These are phyloP conservation scores for Candida manassasensis DNA, from an alignment of 805 yeast species.

Conservation along the genomic window DNA sequence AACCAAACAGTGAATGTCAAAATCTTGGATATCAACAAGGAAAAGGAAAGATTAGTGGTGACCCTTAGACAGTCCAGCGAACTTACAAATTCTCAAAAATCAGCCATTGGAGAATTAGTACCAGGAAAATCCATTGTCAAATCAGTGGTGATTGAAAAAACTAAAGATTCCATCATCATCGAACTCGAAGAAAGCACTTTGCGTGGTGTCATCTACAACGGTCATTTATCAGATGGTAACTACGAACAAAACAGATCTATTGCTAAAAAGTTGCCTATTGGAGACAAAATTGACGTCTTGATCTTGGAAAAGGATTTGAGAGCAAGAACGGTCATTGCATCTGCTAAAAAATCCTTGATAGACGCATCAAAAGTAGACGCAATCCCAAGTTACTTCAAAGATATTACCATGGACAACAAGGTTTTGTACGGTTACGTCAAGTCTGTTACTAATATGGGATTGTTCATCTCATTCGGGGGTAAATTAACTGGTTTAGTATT, in stretches of 20 bases:
- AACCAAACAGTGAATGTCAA: slow-evolving; percentile 82
- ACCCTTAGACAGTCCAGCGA: slow-evolving; percentile 67
- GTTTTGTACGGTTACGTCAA: slow-evolving; percentile 69
- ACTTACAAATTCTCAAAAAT: slow-evolving; percentile 42
- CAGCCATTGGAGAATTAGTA: slow-evolving; percentile 42
- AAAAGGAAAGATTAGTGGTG: slow-evolving; percentile 55
- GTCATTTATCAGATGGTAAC: slow-evolving; percentile 75
- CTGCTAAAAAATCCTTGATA: slow-evolving; percentile 64
- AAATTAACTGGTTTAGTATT: slow-evolving; percentile 78
- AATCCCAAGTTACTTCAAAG: slow-evolving; percentile 59
- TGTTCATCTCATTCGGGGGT: slow-evolving; percentile 79
- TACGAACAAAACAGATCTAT: slow-evolving; percentile 66
- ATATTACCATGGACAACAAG: slow-evolving; percentile 42
- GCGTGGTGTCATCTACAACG: slow-evolving; percentile 67
- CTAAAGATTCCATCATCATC: slow-evolving; percentile 66
- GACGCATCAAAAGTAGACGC: slow-evolving; percentile 50
- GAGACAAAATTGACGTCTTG: slow-evolving; percentile 56
- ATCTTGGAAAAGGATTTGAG: slow-evolving; percentile 63
- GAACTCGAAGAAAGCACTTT: slow-evolving; percentile 49
- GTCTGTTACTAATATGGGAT: slow-evolving; percentile 73
- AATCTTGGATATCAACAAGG: slow-evolving; percentile 51
- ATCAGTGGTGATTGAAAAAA: slow-evolving; percentile 65
- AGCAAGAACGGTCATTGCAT: slow-evolving; percentile 55
- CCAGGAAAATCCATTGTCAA: slow-evolving; percentile 61
- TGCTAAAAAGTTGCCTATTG: slow-evolving; percentile 59